Percentiles rank a stretch among this genome's conserved stretches.
These are phyloP conservation scores for Firmiana major DNA, from an alignment of 345 rosid genomes.

Conservation along the genomic window DNA sequence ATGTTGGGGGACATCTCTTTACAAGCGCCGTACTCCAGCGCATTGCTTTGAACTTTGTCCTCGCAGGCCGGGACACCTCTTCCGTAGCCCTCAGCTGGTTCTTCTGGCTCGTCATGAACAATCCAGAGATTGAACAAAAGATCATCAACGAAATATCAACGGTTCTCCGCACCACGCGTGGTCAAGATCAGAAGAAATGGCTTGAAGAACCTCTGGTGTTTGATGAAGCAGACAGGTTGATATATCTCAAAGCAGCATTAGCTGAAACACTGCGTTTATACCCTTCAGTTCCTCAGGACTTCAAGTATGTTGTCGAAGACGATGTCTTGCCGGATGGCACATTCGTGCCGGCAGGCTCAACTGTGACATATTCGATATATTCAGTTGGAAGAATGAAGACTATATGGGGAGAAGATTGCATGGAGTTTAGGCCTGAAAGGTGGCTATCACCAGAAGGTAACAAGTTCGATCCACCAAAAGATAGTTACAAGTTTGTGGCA, in stretches of 20 bases:
- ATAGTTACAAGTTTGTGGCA: constrained; percentile 77
- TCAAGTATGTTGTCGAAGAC: constrained; percentile 68
- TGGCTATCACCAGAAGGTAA: constrained; percentile 65
- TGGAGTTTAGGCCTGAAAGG: constrained; percentile 74
- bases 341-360: constrained; percentile 71
- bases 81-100: constrained; percentile 95
- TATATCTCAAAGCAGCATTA: constrained; percentile 84
- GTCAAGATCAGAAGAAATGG: constrained; percentile 55
- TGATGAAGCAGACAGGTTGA: constrained; percentile 73
- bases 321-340: constrained; percentile 83
- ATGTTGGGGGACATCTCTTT: constrained; percentile 56
- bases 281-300: constrained; percentile 89
- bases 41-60: constrained; percentile 85
- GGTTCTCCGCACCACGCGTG: constrained; percentile 66
- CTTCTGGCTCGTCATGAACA: constrained; percentile 83
- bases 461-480: constrained; percentile 67
- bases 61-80: constrained; percentile 92
- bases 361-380: constrained; percentile 84
- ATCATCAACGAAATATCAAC: constrained; percentile 55
- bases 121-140: constrained; percentile 56
- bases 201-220: constrained; percentile 59
- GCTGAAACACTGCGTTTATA: constrained; percentile 84
- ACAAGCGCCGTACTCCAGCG: constrained; percentile 64
- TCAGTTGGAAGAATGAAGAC: constrained; percentile 84
- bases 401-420: constrained; percentile 87